Base-by-base conservation (phyloP, 176 grass and related monocot genomes). In the Pontederia crassipes region DNA sequence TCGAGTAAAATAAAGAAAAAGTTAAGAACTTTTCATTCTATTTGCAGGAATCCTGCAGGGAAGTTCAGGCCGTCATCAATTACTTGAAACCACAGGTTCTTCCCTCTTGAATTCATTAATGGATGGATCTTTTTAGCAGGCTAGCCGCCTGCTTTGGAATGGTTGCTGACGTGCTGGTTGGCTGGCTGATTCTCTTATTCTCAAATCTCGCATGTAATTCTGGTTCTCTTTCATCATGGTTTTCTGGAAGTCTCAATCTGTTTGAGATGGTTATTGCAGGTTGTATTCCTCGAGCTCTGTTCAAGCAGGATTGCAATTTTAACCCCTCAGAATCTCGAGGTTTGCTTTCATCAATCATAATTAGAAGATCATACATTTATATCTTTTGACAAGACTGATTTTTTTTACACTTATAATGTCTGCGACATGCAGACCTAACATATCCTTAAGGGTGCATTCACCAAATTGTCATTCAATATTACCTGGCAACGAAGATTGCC, bases 231-330 rank as follows among this genome's bases (percentile, higher is more conserved):
- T 17, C 32, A 17, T 54, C 4, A 26, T 17, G 8, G 1, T 17
- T 9, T 57, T 4, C 64, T 52, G 49, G 14, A 29, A 66, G 20
- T 53, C 52, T 52, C 45, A 46, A 0, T 4, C 49, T 66, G 16
- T 17, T 24, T 26, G 9, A 57, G 52, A n/a, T 56, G 45, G 73
- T 65, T 65, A 45, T 57, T 85, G 48, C 62, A 98, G 93, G 87
- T 58, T 65, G 87, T 98, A 68, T 98, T 98, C 77, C 74, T 98
- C 87, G 93, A 98, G 72, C 71, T 98, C 45, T 98, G 93, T 60
- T 11, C 65, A 9, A 88, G 81, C 68, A 83, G 93, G 52, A 49
- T 98, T 76, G 54, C 82, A 54, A 88, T 98, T 68, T 72, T 98
- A 74, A 76, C 70, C 32, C 87, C 81, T 27, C 93, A 92, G 77